These are phyloP conservation scores for Lactarius vividus DNA, from an alignment of 768 basidiomycete species.

Conservation along the genomic window DNA sequence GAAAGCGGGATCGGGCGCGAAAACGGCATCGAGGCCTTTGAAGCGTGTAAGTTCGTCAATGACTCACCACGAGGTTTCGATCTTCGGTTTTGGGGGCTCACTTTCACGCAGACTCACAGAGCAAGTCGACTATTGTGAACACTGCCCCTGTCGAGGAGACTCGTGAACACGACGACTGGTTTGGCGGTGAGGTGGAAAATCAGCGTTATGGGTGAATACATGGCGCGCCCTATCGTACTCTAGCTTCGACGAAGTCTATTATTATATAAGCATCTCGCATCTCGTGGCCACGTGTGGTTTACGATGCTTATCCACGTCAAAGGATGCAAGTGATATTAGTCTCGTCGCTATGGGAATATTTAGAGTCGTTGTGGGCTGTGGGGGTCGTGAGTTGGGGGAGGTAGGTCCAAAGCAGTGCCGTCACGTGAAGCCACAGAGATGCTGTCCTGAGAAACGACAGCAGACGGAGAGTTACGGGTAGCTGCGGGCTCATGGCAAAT, in stretches of 20 bases:
- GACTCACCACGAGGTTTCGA: not conserved
- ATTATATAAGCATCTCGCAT: not conserved
- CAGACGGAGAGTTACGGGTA: not conserved
- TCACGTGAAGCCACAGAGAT: not conserved
- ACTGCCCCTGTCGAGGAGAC: slow-evolving; percentile 61
- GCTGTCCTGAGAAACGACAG: not conserved
- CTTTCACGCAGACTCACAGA: slow-evolving; percentile 63
- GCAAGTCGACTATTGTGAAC: slow-evolving; percentile 78
- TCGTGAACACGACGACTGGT: slow-evolving; percentile 71
- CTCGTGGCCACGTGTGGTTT: no score
- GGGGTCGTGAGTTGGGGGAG: not conserved
- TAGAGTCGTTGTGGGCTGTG: not conserved
- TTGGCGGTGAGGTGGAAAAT: slow-evolving; percentile 52
- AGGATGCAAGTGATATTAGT: not conserved
- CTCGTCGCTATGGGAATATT: not conserved
- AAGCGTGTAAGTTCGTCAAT: slow-evolving; percentile 56
- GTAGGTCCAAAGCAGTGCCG: not conserved
- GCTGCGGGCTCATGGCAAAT: not conserved
- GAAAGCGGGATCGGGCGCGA: slow-evolving; percentile 85
- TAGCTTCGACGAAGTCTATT: not conserved
- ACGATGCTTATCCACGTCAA: not conserved
- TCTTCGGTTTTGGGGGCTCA: slow-evolving; percentile 5
- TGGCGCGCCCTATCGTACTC: no score
- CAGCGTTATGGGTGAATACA: slow-evolving; percentile 60
- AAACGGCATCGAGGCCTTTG: slow-evolving; percentile 79